Conservation (phyloP, 2,329 filamentous ascomycete genomes). For the Pestalotiopsis sp. region DNA sequence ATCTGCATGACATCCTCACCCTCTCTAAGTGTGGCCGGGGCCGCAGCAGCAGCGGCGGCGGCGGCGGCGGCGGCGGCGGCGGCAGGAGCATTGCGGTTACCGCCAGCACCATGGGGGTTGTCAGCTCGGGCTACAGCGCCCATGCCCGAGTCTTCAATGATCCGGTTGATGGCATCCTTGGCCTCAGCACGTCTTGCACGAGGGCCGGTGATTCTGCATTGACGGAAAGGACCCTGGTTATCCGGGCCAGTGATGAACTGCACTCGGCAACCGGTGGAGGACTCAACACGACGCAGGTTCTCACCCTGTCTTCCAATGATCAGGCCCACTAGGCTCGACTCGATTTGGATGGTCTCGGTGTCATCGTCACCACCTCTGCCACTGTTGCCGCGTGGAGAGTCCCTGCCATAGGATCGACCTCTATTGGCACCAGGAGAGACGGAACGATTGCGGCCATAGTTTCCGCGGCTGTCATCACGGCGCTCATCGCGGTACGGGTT, state of each 20-base stretch:
- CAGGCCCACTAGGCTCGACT: slow-evolving; percentile 81
- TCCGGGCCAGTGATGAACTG: slow-evolving; percentile 83
- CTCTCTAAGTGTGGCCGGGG: slow-evolving; percentile 58
- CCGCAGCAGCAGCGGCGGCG: slow-evolving; percentile 11
- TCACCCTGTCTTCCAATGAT: slow-evolving; percentile 91
- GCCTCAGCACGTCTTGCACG: slow-evolving; percentile 72
- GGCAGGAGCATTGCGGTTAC: slow-evolving; percentile 21
- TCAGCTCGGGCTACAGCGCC: slow-evolving; percentile 47
- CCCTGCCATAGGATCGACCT: slow-evolving; percentile 50
- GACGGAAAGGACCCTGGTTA: slow-evolving; percentile 68
- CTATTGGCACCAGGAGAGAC: slow-evolving; percentile 62
- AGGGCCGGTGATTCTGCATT: slow-evolving; percentile 82
- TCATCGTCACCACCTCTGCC: slow-evolving; percentile 63
- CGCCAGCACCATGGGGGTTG: slow-evolving; percentile 18
- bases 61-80: slow-evolving; percentile 12
- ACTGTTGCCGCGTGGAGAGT: slow-evolving; percentile 58
- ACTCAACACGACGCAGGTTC: slow-evolving; percentile 82
- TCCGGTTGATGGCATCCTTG: slow-evolving; percentile 79
- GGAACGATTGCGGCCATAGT: slow-evolving; percentile 67
- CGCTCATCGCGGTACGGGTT: slow-evolving; percentile 87
- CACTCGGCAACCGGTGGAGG: slow-evolving; percentile 78
- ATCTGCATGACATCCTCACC: slow-evolving; percentile 88
- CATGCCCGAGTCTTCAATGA: slow-evolving; percentile 83
- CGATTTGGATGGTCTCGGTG: slow-evolving; percentile 80
- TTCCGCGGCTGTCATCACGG: slow-evolving; percentile 63